phyloP scores from a whole-genome alignment of 306 rosid genomes.

The Inga leiocalycina region DNA sequence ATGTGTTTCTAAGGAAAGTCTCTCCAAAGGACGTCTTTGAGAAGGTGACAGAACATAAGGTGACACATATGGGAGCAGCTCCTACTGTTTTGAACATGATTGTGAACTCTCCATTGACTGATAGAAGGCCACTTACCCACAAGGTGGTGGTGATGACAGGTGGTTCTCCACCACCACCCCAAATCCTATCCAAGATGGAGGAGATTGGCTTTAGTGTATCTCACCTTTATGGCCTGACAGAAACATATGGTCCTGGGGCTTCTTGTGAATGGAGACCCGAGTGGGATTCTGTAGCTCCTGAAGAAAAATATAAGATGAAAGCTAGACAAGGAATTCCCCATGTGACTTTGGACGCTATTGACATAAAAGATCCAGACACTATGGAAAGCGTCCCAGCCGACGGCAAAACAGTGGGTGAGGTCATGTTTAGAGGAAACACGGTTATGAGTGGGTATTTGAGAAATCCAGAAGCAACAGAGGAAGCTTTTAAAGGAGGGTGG shows the following conservation, averaged over 20 bases:
- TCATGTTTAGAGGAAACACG: constrained; percentile 85
- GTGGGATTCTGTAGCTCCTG: constrained; percentile 61
- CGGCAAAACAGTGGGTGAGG: constrained; percentile 76
- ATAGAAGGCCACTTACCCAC: constrained; percentile 53
- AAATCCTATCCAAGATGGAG: constrained; percentile 68
- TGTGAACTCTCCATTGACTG: constrained; percentile 54
- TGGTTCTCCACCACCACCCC: constrained; percentile 82
- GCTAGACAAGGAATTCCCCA: constrained; percentile 84
- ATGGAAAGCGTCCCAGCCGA: constrained; percentile 72
- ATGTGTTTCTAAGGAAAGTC: constrained; percentile 68
- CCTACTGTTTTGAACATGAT: constrained; percentile 87
- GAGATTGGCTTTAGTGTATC: constrained; percentile 70
- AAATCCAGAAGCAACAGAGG: constrained; percentile 70
- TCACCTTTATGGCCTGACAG: constrained; percentile 86
- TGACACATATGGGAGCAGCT: constrained; percentile 85
- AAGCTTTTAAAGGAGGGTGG: constrained; percentile 81
- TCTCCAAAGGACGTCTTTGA: constrained; percentile 65
- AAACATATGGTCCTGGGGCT: constrained; percentile 76
- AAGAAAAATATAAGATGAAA: constrained; percentile 50
- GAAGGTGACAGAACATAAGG: constrained; percentile 50
- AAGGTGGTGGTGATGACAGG: constrained; percentile 71
- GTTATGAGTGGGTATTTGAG: constrained; percentile 87
- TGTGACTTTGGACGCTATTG: constrained; percentile 57
- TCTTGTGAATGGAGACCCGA: constrained; percentile 76
- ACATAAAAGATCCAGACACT: constrained; percentile 66